A percentile compares a stretch with the other conserved stretches of the same genome.
phyloP scores from a whole-genome alignment of 2,329 filamentous ascomycete species.

The Pseudopyrenochaeta lycopersici region DNA sequence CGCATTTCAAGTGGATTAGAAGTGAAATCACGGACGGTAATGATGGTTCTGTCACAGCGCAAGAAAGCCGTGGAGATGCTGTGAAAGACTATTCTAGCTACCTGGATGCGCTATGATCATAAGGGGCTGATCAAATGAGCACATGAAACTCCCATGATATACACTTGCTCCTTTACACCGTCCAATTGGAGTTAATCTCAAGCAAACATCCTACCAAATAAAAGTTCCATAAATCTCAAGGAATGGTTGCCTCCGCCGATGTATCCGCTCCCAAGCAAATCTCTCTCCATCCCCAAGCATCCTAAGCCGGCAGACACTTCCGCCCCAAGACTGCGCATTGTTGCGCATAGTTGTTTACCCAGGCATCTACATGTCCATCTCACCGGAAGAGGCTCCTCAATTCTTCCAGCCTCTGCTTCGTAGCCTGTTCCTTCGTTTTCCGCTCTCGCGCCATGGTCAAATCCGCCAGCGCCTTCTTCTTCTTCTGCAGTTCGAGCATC shows the following conservation, averaged over 20 bases:
- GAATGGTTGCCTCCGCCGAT: not conserved
- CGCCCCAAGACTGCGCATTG: not conserved
- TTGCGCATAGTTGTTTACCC: not conserved
- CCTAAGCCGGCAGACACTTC: constrained; percentile 9
- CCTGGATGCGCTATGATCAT: no score
- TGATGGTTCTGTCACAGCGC: no score
- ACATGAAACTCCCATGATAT: no score
- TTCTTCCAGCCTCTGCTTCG: constrained; percentile 71
- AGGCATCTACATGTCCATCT: not conserved
- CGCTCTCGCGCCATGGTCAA: constrained; percentile 68
- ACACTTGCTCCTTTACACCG: no score
- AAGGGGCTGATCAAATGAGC: no score
- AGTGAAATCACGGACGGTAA: no score
- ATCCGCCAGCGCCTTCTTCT: constrained; percentile 91
- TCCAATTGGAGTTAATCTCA: no score
- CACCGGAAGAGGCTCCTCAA: constrained; percentile 65
- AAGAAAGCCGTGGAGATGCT: no score
- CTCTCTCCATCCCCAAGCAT: not conserved
- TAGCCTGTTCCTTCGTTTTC: constrained; percentile 67
- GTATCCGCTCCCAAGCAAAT: constrained; percentile 7
- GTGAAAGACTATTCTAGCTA: no score
- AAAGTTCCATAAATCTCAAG: not conserved
- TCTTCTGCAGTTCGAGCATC: constrained; percentile 87
- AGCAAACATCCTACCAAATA: no score
- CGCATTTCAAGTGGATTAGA: no score